Percentiles rank a stretch among this genome's conserved stretches.
These are phyloP conservation scores for Dipteronia dyeriana DNA, from an alignment of 345 rosid genomes.

Conservation along the genomic window DNA sequence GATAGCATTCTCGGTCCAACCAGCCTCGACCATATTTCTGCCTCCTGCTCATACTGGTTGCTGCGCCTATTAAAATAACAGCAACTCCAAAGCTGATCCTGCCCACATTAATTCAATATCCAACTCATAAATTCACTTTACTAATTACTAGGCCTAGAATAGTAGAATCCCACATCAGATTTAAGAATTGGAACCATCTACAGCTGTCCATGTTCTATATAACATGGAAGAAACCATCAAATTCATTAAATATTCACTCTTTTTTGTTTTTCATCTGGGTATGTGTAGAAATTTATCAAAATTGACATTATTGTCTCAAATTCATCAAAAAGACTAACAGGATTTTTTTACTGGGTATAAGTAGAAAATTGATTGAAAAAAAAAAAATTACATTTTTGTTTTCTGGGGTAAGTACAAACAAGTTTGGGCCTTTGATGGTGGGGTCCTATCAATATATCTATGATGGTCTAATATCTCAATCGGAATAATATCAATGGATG, in stretches of 20 bases:
- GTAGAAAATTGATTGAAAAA: not conserved
- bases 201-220: constrained; percentile 28
- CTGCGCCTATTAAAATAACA: constrained; percentile 44
- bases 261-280: not conserved
- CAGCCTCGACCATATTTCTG: constrained; percentile 75
- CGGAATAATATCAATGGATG: not conserved
- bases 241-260: not conserved
- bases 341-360: not conserved
- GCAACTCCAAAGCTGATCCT: constrained; percentile 70
- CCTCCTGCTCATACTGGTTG: constrained; percentile 70
- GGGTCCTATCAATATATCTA: not conserved
- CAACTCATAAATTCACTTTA: not conserved
- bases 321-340: not conserved
- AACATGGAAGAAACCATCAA: not conserved
- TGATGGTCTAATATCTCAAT: not conserved
- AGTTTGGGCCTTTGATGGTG: not conserved
- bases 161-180: too few species aligned
- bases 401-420: not conserved
- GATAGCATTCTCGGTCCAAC: constrained; percentile 70
- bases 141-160: constrained; percentile 25
- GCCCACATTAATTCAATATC: constrained; percentile 8
- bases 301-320: not conserved
- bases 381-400: not conserved
- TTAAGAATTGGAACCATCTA: constrained; percentile 9
- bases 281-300: not conserved